Conservation (phyloP, 352 stramenopile species). For the Pythium scleroteichum region DNA sequence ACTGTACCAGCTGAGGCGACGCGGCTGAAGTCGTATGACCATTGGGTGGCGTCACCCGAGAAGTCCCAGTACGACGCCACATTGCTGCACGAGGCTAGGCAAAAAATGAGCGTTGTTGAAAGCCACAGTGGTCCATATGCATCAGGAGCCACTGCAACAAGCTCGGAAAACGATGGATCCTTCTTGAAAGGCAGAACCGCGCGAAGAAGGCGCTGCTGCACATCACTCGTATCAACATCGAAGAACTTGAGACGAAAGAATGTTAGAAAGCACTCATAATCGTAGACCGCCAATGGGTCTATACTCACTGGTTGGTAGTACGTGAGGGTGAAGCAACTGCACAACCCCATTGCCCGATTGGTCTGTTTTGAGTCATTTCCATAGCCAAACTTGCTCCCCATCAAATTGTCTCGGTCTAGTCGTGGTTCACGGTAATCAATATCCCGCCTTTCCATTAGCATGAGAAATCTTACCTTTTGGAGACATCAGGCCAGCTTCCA, state of each 20-base stretch:
- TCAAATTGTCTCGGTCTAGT: constrained; percentile 55
- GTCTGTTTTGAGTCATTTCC: constrained; percentile 37
- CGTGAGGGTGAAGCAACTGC: constrained; percentile 77
- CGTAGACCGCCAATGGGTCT: background rate
- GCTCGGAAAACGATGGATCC: constrained; percentile 75
- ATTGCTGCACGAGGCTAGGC: constrained; percentile 83
- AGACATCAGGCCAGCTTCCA: constrained; percentile 77
- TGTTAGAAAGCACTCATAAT: background rate
- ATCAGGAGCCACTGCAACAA: constrained; percentile 58
- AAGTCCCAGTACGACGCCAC: constrained; percentile 82
- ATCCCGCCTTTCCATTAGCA: background rate
- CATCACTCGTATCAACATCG: constrained; percentile 81
- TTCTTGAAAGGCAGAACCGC: constrained; percentile 86
- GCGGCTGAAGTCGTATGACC: constrained; percentile 83
- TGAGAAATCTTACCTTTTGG: constrained; percentile 47
- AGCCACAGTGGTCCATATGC: constrained; percentile 87
- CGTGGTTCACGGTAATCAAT: background rate
- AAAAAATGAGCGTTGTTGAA: constrained; percentile 86
- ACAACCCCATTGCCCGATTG: constrained; percentile 49
- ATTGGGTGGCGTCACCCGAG: constrained; percentile 52
- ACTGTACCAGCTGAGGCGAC: constrained; percentile 78
- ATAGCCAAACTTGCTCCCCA: constrained; percentile 49
- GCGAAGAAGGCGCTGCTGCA: constrained; percentile 72
- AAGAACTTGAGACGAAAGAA: constrained; percentile 58
- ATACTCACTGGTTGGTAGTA: constrained; percentile 79